A percentile compares a stretch with the other conserved stretches of the same genome.
These are phyloP conservation scores for Lachancea mirantina DNA, from an alignment of 805 yeast species.

Conservation along the genomic window DNA sequence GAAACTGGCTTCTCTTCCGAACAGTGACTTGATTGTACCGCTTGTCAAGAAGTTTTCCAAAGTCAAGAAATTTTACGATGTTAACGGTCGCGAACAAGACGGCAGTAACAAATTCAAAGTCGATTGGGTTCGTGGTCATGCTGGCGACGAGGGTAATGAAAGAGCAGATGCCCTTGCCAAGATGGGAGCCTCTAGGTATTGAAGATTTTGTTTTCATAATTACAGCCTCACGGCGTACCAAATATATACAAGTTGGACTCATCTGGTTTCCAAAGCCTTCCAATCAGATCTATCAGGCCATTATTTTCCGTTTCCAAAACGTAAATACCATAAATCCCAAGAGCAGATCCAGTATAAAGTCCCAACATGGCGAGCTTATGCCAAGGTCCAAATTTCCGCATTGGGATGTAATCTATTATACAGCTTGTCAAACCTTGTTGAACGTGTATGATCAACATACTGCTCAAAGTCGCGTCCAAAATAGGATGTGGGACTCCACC, in stretches of 20 bases:
- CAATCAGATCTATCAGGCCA: constrained; percentile 49
- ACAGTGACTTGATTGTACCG: constrained; percentile 27
- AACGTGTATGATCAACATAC: constrained; percentile 54
- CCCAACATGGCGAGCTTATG: constrained; percentile 55
- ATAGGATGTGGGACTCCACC: constrained; percentile 43
- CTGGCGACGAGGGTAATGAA: constrained; percentile 64
- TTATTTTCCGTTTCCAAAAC: constrained; percentile 57
- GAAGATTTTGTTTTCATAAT: not conserved
- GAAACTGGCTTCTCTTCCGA: constrained; percentile 25
- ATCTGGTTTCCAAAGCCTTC: constrained; percentile 32
- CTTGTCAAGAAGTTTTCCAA: constrained; percentile 37
- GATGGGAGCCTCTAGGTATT: constrained; percentile 42
- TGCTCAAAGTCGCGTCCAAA: constrained; percentile 50
- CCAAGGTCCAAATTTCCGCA: constrained; percentile 61
- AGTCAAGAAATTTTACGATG: constrained; percentile 35
- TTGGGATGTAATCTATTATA: constrained; percentile 72
- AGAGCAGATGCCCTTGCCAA: constrained; percentile 71
- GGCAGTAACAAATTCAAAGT: constrained; percentile 39
- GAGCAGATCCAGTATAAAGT: constrained; percentile 54
- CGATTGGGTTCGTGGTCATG: constrained; percentile 66
- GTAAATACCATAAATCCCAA: constrained; percentile 67
- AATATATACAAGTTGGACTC: constrained; percentile 24
- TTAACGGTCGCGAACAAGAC: constrained; percentile 17
- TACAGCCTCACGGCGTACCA: constrained; percentile 12
- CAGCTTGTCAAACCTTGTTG: constrained; percentile 70